phyloP scores from a whole-genome alignment of 768 basidiomycete species.

The Mrakia gelida region DNA sequence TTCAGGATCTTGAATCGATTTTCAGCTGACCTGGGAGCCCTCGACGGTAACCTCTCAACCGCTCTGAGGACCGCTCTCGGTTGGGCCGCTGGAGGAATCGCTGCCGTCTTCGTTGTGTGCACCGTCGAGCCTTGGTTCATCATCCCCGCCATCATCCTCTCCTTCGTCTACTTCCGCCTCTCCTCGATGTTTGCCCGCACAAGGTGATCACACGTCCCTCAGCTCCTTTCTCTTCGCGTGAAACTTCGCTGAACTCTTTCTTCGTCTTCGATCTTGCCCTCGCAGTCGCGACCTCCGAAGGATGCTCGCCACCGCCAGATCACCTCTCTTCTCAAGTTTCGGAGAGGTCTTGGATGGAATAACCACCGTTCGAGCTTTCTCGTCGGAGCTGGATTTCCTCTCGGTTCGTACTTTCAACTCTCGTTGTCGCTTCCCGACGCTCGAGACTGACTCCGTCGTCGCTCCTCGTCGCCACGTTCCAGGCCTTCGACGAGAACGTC shows the following conservation, averaged over 20 bases:
- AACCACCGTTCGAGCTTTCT: conserved; percentile 65
- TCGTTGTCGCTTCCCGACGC: no score
- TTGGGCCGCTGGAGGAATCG: conserved; percentile 59
- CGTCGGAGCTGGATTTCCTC: conserved; percentile 57
- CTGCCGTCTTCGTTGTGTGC: conserved; percentile 59
- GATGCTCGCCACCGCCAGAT: conserved; percentile 62
- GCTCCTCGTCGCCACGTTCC: no score
- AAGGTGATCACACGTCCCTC: neutral
- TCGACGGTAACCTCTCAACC: conserved; percentile 60
- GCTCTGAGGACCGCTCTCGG: conserved; percentile 57
- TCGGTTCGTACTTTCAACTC: no score
- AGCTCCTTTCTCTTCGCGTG: conserved; percentile 53
- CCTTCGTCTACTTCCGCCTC: conserved; percentile 54
- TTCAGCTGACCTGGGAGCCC: conserved; percentile 74
- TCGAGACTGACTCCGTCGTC: no score
- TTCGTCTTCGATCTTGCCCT: conserved; percentile 39
- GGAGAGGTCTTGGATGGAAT: conserved; percentile 67
- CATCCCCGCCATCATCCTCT: conserved; percentile 63
- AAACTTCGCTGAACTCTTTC: conserved; percentile 49
- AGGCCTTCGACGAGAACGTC: conserved; percentile 19
- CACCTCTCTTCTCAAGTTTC: conserved; percentile 68
- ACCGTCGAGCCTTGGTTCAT: conserved; percentile 48
- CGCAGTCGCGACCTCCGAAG: conserved; percentile 61
- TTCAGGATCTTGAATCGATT: conserved; percentile 68
- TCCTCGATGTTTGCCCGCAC: conserved; percentile 8